Base-by-base conservation (phyloP, 192 early-diverging fungal species). In the Backusella westeae region DNA sequence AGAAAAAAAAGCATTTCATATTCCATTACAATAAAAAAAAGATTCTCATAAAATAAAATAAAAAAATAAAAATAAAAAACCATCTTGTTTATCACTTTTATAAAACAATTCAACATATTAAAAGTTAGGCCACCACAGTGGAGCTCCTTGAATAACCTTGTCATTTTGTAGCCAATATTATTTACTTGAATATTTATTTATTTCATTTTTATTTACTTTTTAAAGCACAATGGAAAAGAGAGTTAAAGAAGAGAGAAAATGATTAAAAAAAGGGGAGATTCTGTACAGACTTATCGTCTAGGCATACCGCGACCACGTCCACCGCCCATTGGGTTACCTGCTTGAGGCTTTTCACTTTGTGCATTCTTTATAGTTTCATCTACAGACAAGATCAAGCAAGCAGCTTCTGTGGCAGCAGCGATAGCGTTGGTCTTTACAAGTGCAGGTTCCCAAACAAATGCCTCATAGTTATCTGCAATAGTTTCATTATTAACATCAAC, bases 371-470 rank as follows among this genome's bases (percentile, higher is more conserved):
- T 91, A 56, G 98, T 99, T 84, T 99, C 98, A 84, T 99, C 98
- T 15, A 99, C 96, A 67, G 93, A 94, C 66, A 99, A 87, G 68
- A 99, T 93, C 85, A 99, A 84, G 77, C 96, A 98, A 3, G 97
- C 98, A 29, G 98, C 98, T 83, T 99, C 98, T 35, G 93, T 90
- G 36, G 98, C 96, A 67, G 96, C 93, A 35, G 95, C 85, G 77
- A 99, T 92, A 79, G 94, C 93, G 85, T 98, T 99, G 79, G 91
- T 96, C 90, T 99, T 99, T 82, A 99, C 97, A 67, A 98, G 89
- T 46, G 96, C 93, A 6, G 97, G 97, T 88, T 98, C 97, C 98
- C 98, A 99, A 10, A 99, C 97, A 83, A 98, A 99, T 69, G 92
- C 89, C 14, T 89, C 92, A 83, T 92, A 93, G 89, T 98, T 93